phyloP scores from a whole-genome alignment of 345 rosid genomes.

The Bruguiera gymnorhiza region DNA sequence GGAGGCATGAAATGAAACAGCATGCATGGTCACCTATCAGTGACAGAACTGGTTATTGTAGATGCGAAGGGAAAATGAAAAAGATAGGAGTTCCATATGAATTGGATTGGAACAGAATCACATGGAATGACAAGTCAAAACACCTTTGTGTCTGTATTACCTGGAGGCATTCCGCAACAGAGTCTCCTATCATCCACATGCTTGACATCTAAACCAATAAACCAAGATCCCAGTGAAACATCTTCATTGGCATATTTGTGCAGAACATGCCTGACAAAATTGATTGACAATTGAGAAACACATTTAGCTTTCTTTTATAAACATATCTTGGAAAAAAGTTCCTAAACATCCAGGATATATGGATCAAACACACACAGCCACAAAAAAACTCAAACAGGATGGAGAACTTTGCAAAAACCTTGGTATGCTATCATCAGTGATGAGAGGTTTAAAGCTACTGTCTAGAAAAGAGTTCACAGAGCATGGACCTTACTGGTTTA shows the following conservation, averaged over 20 bases:
- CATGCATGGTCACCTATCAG: neutral
- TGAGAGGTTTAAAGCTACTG: neutral
- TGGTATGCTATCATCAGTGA: neutral
- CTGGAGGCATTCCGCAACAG: conserved; percentile 79
- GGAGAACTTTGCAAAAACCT: no score
- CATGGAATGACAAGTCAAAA: no score
- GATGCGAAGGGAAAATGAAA: neutral
- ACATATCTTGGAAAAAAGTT: neutral
- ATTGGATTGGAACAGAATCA: neutral
- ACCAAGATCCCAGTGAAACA: conserved; percentile 49
- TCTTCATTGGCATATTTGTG: conserved; percentile 50
- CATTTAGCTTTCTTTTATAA: neutral
- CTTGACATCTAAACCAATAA: conserved; percentile 42
- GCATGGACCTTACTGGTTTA: conserved; percentile 55
- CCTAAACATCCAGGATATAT: neutral
- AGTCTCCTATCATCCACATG: conserved; percentile 47
- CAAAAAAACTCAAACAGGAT: neutral
- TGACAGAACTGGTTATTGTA: neutral
- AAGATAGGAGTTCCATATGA: neutral
- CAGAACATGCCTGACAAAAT: conserved; percentile 46
- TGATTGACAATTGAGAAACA: neutral
- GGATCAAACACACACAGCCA: neutral
- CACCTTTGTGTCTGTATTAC: conserved; percentile 23
- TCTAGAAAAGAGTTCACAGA: neutral
- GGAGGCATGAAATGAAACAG: neutral